Evolutionary conservation across 352 stramenopile species (phyloP), one percentile per base, ranked within the genome.

Genomic region (Globisporangium heterothallicum): DNA sequence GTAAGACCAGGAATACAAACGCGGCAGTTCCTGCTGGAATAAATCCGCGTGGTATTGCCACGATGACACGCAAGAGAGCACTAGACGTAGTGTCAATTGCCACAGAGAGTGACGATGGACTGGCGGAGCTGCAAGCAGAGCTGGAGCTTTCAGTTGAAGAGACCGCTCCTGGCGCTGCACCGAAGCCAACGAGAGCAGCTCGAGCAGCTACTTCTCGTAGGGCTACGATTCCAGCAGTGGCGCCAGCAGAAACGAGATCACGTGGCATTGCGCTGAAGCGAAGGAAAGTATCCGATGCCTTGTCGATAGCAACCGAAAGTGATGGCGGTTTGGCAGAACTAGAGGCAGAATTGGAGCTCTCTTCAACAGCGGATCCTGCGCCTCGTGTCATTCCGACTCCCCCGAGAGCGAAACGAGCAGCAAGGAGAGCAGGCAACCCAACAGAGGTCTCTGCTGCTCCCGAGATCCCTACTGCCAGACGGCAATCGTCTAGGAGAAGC

Each of bases 311-410:
- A 8, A 68, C 62, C 6, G 59, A 70, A 32, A 70, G 56, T 47
- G 70, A 65, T 43, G 58, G 64, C 22, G 47, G 60, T 12, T 56
- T 75, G 25, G 57, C 48, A 9, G 65, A 74, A 26, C 49, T 75
- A 12, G 26, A 82, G 49, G 59, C 53, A 10, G 59, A 78, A 44
- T 43, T 78, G 14, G 42, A 43, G 9, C 24, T 58, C 13, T 47
- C 46, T 21, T 21, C 29, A 8, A 6, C 13, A 3, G 26, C 12
- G n/a, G 36, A 59, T 16, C 34, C 34, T 45, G 49, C 41, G n/a
- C n/a, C n/a, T n/a, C n/a, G n/a, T 42, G 24, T 35, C 10, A 30
- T 41, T 14, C 26, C 47, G 9, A 1, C 34, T 43, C 24, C 19
- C 26, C 32, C 36, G 30, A 32, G 21, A 48, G 25, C 47, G 32